Evolutionary conservation across 176 grass and related monocot genomes (phyloP).

Genomic region (Zea luxurians): DNA sequence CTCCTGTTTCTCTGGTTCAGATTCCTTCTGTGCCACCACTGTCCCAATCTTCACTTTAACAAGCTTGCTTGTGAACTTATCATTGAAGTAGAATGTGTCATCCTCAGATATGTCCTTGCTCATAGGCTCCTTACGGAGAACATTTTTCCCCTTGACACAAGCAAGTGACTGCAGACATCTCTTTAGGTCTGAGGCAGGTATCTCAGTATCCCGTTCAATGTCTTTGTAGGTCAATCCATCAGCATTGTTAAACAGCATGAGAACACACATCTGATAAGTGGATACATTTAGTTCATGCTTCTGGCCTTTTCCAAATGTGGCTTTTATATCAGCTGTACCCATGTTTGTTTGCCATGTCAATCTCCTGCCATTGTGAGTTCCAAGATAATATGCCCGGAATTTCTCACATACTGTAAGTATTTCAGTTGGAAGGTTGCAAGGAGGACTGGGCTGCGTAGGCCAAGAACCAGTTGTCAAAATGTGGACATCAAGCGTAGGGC

Average conservation of each 20-base stretch:
- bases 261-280: constrained; percentile 98
- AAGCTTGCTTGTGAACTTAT: constrained; percentile 96
- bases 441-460: constrained; percentile 79
- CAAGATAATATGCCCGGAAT: constrained; percentile 86
- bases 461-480: constrained; percentile 96
- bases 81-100: constrained; percentile 88
- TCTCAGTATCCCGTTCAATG: constrained; percentile 77
- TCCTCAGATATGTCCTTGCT: constrained; percentile 98
- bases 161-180: constrained; percentile 94
- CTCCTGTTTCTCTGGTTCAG: constrained; percentile 96
- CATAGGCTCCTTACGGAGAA: constrained; percentile 93
- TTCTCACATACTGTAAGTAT: constrained; percentile 79
- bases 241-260: constrained; percentile 79
- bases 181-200: constrained; percentile 89
- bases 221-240: constrained; percentile 75
- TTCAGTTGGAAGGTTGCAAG: constrained; percentile 87
- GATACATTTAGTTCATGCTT: constrained; percentile 98
- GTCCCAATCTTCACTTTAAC: constrained; percentile 97
- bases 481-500: constrained; percentile 81
- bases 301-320: constrained; percentile 81
- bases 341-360: constrained; percentile 99
- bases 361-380: constrained; percentile 86
- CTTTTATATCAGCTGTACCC: constrained; percentile 96
- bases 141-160: constrained; percentile 98
- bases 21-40: constrained; percentile 89